Percentiles rank a stretch among this genome's conserved stretches.
These are phyloP conservation scores for Lactarius quietus DNA, from an alignment of 768 basidiomycete genomes.

Conservation along the genomic window DNA sequence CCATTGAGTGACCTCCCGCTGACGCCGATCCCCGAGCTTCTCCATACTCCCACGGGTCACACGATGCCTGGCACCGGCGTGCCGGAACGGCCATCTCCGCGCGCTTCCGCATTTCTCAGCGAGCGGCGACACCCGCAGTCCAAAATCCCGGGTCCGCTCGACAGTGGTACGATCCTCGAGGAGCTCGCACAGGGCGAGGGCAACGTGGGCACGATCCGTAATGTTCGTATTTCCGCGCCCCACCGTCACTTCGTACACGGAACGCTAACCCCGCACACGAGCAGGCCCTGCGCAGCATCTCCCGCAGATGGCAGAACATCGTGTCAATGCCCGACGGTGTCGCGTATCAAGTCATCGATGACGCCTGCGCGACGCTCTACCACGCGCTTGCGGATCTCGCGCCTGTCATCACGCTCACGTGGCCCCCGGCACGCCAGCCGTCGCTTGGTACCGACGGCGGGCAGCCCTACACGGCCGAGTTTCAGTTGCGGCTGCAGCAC, in stretches of 20 bases:
- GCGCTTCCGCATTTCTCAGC: background rate
- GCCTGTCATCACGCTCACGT: conserved; percentile 12
- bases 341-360: conserved; percentile 3
- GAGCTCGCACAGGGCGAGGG: conserved; percentile 3
- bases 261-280: background rate
- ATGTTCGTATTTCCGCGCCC: background rate
- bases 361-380: conserved; percentile 4
- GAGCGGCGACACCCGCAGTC: background rate
- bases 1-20: conserved; percentile 22
- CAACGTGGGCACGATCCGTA: conserved; percentile 5
- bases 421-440: conserved; percentile 11
- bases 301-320: conserved; percentile 13
- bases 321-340: conserved; percentile 17
- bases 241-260: too few relatives aligned
- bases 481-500: background rate
- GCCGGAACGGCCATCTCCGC: background rate
- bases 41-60: conserved; percentile 15
- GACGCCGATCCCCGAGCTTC: conserved; percentile 21
- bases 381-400: conserved; percentile 3
- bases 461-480: conserved; percentile 4
- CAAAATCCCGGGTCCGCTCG: conserved; percentile 11
- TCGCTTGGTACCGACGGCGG: conserved; percentile 18
- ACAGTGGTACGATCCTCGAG: conserved; percentile 2
- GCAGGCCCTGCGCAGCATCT: conserved; percentile 5
- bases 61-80: background rate